These are phyloP conservation scores for Ulota crispa DNA, from an alignment of 225 moss, liverwort and hornwort genomes.

Conservation along the genomic window DNA sequence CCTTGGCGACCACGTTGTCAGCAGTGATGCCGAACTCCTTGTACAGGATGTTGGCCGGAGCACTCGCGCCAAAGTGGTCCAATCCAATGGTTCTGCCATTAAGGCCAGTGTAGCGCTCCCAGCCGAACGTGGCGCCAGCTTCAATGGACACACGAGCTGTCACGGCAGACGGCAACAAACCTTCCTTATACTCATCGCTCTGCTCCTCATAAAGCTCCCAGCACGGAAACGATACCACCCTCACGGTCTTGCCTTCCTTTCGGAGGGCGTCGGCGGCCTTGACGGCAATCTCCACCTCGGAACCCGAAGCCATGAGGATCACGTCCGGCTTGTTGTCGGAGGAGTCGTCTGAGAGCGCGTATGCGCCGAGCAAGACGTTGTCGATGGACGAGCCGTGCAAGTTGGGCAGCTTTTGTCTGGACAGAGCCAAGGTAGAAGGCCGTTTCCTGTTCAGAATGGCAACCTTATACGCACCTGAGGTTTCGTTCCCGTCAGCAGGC, in stretches of 20 bases:
- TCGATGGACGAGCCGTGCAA: conserved; percentile 71
- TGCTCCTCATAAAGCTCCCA: conserved; percentile 97
- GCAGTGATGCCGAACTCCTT: conserved; percentile 71
- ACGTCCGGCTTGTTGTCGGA: conserved; percentile 72
- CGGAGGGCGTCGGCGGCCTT: conserved; percentile 71
- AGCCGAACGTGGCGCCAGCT: conserved; percentile 87
- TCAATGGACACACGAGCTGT: conserved; percentile 84
- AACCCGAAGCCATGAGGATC: conserved; percentile 76
- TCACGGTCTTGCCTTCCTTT: conserved; percentile 71
- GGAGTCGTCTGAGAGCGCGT: conserved; percentile 62
- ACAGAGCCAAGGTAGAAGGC: conserved; percentile 76
- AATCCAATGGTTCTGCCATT: conserved; percentile 63
- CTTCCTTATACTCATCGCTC: conserved; percentile 86
- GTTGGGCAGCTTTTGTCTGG: conserved; percentile 88
- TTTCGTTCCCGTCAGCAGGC: conserved; percentile 93
- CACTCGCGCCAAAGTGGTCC: conserved; percentile 87
- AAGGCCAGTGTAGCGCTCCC: conserved; percentile 68
- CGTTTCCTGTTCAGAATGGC: conserved; percentile 76
- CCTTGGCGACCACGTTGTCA: conserved; percentile 75
- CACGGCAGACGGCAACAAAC: conserved; percentile 63
- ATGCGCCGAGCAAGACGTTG: conserved; percentile 62
- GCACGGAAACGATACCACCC: conserved; percentile 73
- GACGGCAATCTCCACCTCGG: conserved; percentile 77
- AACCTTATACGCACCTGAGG: conserved; percentile 89
- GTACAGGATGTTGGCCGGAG: conserved; percentile 64